These are phyloP conservation scores for Cryptococcus neoformans DNA, from an alignment of 1,284 basidiomycete genomes.

Conservation along the genomic window DNA sequence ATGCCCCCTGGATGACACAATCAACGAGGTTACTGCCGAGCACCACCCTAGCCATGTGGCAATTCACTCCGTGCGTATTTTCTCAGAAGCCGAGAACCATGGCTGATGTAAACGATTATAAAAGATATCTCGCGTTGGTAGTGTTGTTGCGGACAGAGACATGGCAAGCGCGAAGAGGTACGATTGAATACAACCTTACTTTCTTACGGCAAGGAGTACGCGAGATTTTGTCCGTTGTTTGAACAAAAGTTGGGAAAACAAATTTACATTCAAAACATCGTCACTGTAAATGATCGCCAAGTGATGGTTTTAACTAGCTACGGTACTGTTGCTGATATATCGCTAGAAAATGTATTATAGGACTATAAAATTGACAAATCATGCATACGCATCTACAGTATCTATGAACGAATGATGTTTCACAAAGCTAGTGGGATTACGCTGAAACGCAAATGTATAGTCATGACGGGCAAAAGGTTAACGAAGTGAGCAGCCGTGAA, in stretches of 20 bases:
- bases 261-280: background rate
- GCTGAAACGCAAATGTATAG: too few relatives aligned
- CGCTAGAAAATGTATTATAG: background rate
- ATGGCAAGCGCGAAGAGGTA: constrained; percentile 70
- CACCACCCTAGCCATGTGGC: constrained; percentile 80
- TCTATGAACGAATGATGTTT: background rate
- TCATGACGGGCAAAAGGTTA: too few relatives aligned
- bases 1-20: constrained; percentile 41
- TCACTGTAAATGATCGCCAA: background rate
- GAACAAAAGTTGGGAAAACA: background rate
- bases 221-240: constrained; percentile 43
- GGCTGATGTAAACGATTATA: background rate
- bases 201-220: constrained; percentile 62
- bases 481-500: too few relatives aligned
- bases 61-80: constrained; percentile 65
- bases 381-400: background rate
- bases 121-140: constrained; percentile 66
- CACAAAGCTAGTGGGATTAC: background rate
- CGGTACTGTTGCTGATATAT: background rate
- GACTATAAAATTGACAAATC: background rate
- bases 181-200: constrained; percentile 91
- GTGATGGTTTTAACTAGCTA: too few relatives aligned
- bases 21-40: constrained; percentile 50
- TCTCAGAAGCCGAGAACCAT: background rate
- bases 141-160: constrained; percentile 75